phyloP scores from a whole-genome alignment of 169 alveolate genomes.

The Eimeria maxima region DNA sequence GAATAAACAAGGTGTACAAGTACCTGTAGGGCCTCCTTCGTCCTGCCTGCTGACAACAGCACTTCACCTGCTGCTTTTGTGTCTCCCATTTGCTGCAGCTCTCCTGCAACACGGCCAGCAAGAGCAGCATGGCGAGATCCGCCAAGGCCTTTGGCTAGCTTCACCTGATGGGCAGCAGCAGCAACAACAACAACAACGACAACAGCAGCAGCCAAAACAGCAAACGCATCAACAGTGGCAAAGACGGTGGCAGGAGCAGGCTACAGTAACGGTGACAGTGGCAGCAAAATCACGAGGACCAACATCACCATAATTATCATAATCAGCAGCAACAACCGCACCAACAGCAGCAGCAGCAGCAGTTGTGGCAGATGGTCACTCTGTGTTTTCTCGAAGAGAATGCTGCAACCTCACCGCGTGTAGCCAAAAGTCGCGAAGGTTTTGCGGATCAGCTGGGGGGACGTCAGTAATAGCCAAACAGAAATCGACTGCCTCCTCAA shows the following conservation, averaged over 20 bases:
- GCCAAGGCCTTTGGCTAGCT: constrained; percentile 6
- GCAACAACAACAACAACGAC: background rate
- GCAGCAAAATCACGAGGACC: background rate
- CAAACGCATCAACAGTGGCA: too few species aligned
- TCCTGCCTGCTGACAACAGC: background rate
- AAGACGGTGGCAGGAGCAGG: too few species aligned
- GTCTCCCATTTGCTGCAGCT: constrained; percentile 26
- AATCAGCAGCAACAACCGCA: background rate
- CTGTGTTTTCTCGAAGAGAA: background rate
- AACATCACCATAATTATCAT: background rate
- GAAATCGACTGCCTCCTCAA: background rate
- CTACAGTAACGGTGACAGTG: background rate
- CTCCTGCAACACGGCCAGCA: background rate
- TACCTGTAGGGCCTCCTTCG: constrained; percentile 33
- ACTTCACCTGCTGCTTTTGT: constrained; percentile 6
- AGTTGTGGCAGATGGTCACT: background rate
- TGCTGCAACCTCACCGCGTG: background rate
- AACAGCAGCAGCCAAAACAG: background rate
- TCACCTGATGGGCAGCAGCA: constrained; percentile 5
- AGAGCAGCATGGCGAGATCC: constrained; percentile 11
- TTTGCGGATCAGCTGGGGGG: background rate
- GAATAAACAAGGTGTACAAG: background rate
- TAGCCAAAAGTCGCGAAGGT: constrained; percentile 1
- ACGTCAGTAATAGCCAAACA: background rate
- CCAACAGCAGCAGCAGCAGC: background rate